Evolutionary conservation across 2,329 filamentous ascomycete genomes (phyloP).

Genomic region (Trichoderma sp.): DNA sequence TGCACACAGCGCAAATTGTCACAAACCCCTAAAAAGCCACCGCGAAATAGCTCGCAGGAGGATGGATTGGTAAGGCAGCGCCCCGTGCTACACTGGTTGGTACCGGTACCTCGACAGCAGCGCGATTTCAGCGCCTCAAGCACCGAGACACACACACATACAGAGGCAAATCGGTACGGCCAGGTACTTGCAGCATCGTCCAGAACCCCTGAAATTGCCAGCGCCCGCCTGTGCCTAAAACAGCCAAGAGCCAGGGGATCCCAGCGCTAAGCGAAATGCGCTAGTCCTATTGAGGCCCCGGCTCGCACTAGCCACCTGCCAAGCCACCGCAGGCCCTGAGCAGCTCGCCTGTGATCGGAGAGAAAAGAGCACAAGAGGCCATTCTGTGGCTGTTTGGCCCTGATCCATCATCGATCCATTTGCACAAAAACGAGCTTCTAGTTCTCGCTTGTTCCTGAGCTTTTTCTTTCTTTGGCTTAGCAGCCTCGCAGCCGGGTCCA

Average conservation of each 20-base stretch:
- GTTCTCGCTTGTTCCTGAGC: not conserved
- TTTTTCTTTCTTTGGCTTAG: not conserved
- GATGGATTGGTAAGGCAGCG: not conserved
- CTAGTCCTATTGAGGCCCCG: not conserved
- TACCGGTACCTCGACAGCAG: not conserved
- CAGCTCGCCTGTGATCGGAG: not conserved
- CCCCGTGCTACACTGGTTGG: not conserved
- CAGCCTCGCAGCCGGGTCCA: not conserved
- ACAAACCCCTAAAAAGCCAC: not conserved
- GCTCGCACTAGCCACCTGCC: not conserved
- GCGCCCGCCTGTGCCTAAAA: not conserved
- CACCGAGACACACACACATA: not conserved
- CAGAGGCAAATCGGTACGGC: not conserved
- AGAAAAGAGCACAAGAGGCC: not conserved
- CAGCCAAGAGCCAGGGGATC: not conserved
- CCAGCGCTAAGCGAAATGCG: not conserved
- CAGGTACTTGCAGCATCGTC: not conserved
- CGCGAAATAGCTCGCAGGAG: not conserved
- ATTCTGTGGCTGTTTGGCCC: not conserved
- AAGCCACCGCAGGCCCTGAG: not conserved
- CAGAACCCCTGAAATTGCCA: conserved; percentile 14
- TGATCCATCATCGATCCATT: conserved; percentile 5
- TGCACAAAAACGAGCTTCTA: not conserved
- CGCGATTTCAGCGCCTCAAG: not conserved
- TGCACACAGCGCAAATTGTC: not conserved